These are phyloP conservation scores for Amanita pallidorosea DNA, from an alignment of 768 basidiomycete genomes.

Conservation along the genomic window DNA sequence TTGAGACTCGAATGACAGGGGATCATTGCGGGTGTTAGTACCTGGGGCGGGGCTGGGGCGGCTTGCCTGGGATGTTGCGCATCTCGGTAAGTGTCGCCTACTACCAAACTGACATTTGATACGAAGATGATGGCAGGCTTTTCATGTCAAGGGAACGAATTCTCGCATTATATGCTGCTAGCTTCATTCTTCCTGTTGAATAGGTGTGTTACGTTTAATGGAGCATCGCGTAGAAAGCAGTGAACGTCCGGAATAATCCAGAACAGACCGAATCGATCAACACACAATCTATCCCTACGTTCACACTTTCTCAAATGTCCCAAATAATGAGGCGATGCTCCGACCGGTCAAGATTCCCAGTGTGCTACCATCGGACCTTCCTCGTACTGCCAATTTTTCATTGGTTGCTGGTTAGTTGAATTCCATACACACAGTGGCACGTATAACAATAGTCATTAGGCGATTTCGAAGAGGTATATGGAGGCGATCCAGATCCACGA, in stretches of 20 bases:
- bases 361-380: slow-evolving; percentile 66
- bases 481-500: slow-evolving; percentile 31
- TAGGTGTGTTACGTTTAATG: slow-evolving; percentile 34
- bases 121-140: slow-evolving; percentile 44
- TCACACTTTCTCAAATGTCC: slow-evolving; percentile 85
- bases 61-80: slow-evolving; percentile 81
- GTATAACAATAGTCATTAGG: slow-evolving; percentile 27
- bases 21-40: slow-evolving; percentile 63
- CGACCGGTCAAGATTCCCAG: slow-evolving; percentile 71
- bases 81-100: slow-evolving; percentile 41
- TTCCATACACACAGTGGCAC: neutral
- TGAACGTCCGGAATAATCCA: slow-evolving; percentile 12
- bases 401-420: slow-evolving; percentile 65
- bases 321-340: slow-evolving; percentile 47
- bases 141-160: slow-evolving; percentile 89
- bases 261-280: slow-evolving; percentile 57
- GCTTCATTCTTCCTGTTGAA: slow-evolving; percentile 85
- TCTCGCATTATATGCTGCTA: slow-evolving; percentile 91
- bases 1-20: slow-evolving; percentile 21
- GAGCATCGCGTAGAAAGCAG: neutral
- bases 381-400: slow-evolving; percentile 57
- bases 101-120: neutral
- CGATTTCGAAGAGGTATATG: slow-evolving; percentile 92
- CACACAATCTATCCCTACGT: slow-evolving; percentile 83
- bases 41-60: slow-evolving; percentile 88